A percentile compares a stretch with the other conserved stretches of the same genome.
Evolutionary conservation across 2,329 filamentous ascomycete species (phyloP).

Genomic region (Cladophialophora yegresii): DNA sequence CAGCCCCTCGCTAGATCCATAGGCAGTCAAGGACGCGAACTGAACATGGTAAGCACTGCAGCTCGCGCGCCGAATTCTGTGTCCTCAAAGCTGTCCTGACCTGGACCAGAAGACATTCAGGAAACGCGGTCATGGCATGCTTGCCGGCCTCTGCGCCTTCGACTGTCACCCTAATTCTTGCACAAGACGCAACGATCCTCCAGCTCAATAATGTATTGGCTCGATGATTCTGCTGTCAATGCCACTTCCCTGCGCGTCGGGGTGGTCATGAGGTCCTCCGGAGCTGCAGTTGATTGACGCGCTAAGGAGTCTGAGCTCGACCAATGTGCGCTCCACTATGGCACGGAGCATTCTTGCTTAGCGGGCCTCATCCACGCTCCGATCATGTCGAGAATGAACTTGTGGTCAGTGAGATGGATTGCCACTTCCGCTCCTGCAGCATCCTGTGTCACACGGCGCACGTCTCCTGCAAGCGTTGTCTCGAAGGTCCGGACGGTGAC

Average conservation of each 20-base stretch:
- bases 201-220: background rate
- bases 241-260: conserved; percentile 12
- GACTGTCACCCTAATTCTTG: background rate
- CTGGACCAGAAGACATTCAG: background rate
- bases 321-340: conserved; percentile 7
- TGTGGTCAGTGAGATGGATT: conserved; percentile 14
- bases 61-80: background rate
- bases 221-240: background rate
- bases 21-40: background rate
- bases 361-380: conserved; percentile 20
- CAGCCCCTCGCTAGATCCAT: background rate
- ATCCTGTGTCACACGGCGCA: conserved; percentile 21
- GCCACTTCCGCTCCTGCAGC: conserved; percentile 10
- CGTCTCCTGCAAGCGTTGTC: conserved; percentile 21
- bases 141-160: background rate
- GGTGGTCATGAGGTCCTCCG: conserved; percentile 25
- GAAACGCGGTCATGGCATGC: background rate
- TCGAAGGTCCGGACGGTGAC: conserved; percentile 15
- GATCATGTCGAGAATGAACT: conserved; percentile 12
- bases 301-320: conserved; percentile 11
- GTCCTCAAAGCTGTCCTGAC: background rate
- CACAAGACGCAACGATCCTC: background rate
- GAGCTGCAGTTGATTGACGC: conserved; percentile 23
- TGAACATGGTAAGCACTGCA: background rate
- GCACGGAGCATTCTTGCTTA: conserved; percentile 16